Evolutionary conservation across 352 stramenopile species (phyloP), one percentile per base, ranked within the genome.

Genomic region (Globisporangium middletonii): DNA sequence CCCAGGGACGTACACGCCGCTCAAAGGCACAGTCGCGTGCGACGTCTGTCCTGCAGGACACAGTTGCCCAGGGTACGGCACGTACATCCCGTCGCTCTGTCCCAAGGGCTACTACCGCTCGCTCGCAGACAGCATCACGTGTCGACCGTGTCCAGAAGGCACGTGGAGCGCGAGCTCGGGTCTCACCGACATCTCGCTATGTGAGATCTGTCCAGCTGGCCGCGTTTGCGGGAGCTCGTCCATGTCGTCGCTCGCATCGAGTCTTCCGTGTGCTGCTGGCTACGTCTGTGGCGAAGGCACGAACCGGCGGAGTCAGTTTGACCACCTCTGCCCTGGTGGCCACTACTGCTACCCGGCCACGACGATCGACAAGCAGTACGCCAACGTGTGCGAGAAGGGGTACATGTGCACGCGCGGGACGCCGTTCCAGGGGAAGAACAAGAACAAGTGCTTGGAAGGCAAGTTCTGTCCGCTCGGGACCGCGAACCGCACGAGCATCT

Each of bases 1-100:
- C 47, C 97, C 97, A 3, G 96, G 96, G 8, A 99, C 94, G 5
- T 99, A 98, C 68, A 97, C 96, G 8, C 88, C 96, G 15, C 67
- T 98, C 5, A 87, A 83, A 35, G 92, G 73, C 13, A 96, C 88
- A 1, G 84, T 90, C 33, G 65, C 75, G 23, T 99, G 97, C 64
- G 71, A 88, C 42, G 62, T 97, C 0, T 99, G 97, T 56, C 96
- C 96, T 28, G 90, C 96, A 12, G 97, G 97, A 23, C 91, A 98
- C 63, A 94, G 83, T 8, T 98, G 94, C 59, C 67, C 94, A 0
- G 85, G 79, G 4, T 99, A 98, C 65, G 97, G 96, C 27, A 98
- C 95, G 1, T 99, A 98, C 63, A 88, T 98, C 41, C 96, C 96
- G 23, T 93, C 88, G 23, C 91, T 99, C 30, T 99, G 97, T 71